Conservation (phyloP, 1,284 basidiomycete species). For the Ganoderma resinaceum region DNA sequence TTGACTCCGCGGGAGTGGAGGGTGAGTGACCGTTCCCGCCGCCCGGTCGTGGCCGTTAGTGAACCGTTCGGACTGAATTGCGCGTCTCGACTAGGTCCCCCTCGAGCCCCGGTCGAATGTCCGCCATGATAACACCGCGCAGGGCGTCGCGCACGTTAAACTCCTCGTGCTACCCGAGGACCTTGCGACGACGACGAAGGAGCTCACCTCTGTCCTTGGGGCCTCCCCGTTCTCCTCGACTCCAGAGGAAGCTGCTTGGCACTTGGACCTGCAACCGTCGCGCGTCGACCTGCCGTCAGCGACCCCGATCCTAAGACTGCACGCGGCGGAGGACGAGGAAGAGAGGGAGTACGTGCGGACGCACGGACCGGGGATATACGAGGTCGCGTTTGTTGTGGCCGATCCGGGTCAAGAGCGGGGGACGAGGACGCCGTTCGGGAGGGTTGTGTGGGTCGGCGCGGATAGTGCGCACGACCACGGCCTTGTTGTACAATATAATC, state of each 20-base stretch:
- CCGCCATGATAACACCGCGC: conserved; percentile 54
- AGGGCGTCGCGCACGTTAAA: conserved; percentile 54
- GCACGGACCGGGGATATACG: conserved; percentile 51
- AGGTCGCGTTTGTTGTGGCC: conserved; percentile 55
- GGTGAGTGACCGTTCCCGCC: conserved; percentile 45
- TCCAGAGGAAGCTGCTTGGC: conserved; percentile 34
- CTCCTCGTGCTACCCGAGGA: conserved; percentile 42
- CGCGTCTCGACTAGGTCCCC: conserved; percentile 52
- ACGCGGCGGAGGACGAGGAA: conserved; percentile 41
- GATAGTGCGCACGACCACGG: background rate
- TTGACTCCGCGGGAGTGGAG: conserved; percentile 63
- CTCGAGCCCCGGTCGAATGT: conserved; percentile 49
- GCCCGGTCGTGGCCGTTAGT: background rate
- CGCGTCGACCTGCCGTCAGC: conserved; percentile 6
- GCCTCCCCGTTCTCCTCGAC: conserved; percentile 39
- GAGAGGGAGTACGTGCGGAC: conserved; percentile 45
- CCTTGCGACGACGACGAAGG: conserved; percentile 41
- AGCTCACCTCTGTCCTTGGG: conserved; percentile 58
- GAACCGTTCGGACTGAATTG: background rate
- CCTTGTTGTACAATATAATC: background rate
- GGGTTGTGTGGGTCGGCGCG: conserved; percentile 47
- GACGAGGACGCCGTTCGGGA: conserved; percentile 51
- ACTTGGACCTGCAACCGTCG: conserved; percentile 32
- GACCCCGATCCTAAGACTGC: conserved; percentile 46
- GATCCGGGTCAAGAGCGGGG: conserved; percentile 37